Percentiles rank a stretch among this genome's conserved stretches.
phyloP scores from a whole-genome alignment of 352 stramenopile genomes.

The Globisporangium irregulare region DNA sequence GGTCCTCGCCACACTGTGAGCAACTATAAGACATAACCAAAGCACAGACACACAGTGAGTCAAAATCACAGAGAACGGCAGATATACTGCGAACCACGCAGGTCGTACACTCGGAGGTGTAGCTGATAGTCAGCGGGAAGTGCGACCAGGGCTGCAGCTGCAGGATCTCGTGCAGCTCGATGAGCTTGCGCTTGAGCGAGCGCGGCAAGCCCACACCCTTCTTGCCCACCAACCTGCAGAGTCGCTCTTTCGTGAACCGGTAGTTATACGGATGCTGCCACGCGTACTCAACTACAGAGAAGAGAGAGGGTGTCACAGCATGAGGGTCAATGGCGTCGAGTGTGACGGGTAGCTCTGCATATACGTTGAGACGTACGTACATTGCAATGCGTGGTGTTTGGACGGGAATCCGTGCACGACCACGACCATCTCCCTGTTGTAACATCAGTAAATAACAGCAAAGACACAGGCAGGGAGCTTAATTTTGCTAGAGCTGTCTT shows the following conservation, averaged over 20 bases:
- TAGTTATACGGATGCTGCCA: constrained; percentile 71
- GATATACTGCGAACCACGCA: background rate
- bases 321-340: background rate
- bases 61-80: background rate
- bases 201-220: constrained; percentile 42
- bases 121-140: constrained; percentile 49
- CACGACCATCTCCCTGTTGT: constrained; percentile 65
- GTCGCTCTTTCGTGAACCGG: constrained; percentile 43
- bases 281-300: constrained; percentile 58
- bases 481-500: background rate
- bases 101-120: constrained; percentile 37
- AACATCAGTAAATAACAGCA: background rate
- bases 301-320: background rate
- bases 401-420: constrained; percentile 74
- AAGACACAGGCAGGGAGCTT: background rate
- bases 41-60: background rate
- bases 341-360: background rate
- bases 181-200: constrained; percentile 67
- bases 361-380: constrained; percentile 28
- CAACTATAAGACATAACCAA: constrained; percentile 8
- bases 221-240: constrained; percentile 30
- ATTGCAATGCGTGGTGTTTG: constrained; percentile 75
- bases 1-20: constrained; percentile 32
- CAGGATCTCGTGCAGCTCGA: constrained; percentile 67
- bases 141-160: constrained; percentile 49